Evolutionary conservation across 768 basidiomycete genomes (phyloP), one percentile per base, ranked within the genome.

Genomic region (Kwoniella sp.): DNA sequence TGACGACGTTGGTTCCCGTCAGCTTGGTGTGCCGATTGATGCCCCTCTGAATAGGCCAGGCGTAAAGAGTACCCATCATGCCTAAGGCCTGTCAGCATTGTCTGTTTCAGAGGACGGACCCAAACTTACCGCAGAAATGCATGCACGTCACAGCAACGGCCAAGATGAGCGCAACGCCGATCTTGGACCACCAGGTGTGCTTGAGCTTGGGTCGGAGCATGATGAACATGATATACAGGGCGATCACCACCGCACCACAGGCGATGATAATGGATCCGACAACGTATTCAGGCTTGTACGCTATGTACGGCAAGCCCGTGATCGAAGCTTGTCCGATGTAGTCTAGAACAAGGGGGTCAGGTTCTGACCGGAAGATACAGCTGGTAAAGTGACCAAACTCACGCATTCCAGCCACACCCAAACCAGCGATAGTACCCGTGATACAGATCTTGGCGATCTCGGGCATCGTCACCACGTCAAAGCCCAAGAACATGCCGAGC

Each of bases 201-300:
- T 69, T 65, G 45, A 76, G 64, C 53, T 76, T 76, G 2, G 75
- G 75, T 26, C 73, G 62, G 22, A 76, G 60, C 62, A 76, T 70
- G 60, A 76, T 63, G 63, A 76, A 76, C 70, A 76, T 69, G 63
- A 73, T 71, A 56, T 74, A 76, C 2, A 76, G 65, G 4, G 67
- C 75, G 23, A 65, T 57, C 50, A 65, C 48, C 26, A 74, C 71
- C 2, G 75, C 72, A 15, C 57, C 63, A 49, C 62, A 69, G 22
- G 75, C 75, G 47, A 76, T 73, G 32, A 76, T 52, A 40, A 76
- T 65, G 11, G 70, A 71, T 7, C 63, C 67, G 17, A 74, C 62
- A 31, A 76, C 69, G 33, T 63, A 67, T 10, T 47, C 53, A 0
- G 60, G 51, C 3, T 55, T 53, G 51, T 76, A 76, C 9, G 59